Evolutionary conservation across 306 rosid species (phyloP).

Genomic region (Medicago arabica): DNA sequence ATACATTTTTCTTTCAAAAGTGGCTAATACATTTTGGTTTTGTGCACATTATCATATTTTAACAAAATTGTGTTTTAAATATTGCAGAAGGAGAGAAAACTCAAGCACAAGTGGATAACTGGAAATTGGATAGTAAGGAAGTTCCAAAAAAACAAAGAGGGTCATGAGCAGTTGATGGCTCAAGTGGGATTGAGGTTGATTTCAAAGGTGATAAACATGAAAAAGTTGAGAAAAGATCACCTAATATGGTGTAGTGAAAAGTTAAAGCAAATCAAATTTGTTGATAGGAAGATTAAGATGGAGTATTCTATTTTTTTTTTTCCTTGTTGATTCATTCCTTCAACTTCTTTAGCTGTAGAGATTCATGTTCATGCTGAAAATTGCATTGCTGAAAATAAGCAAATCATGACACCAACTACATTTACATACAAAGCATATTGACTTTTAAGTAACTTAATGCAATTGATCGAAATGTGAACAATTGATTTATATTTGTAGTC

Average conservation of each 20-base stretch:
- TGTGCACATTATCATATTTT: background rate
- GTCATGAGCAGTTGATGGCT: constrained; percentile 56
- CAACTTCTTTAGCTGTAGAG: background rate
- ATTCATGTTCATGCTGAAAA: background rate
- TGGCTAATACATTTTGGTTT: background rate
- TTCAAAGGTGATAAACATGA: constrained; percentile 70
- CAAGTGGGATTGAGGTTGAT: constrained; percentile 78
- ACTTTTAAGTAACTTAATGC: no score
- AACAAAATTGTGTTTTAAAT: background rate
- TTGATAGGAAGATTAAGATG: constrained; percentile 55
- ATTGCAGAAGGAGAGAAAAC: constrained; percentile 71
- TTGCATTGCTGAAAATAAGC: background rate
- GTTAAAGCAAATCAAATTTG: constrained; percentile 55
- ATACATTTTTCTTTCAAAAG: background rate
- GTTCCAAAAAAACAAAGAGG: constrained; percentile 67
- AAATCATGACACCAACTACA: no score
- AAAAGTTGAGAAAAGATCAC: constrained; percentile 67
- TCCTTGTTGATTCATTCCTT: constrained; percentile 62
- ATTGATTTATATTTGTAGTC: no score
- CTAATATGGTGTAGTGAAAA: constrained; percentile 75
- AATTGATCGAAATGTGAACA: no score
- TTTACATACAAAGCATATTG: no score
- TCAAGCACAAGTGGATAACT: constrained; percentile 66
- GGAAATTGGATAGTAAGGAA: constrained; percentile 72
- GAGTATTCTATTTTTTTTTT: constrained; percentile 72